Evolutionary conservation across 148 eudicot species (phyloP).

Genomic region (Polygonum maritimum): DNA sequence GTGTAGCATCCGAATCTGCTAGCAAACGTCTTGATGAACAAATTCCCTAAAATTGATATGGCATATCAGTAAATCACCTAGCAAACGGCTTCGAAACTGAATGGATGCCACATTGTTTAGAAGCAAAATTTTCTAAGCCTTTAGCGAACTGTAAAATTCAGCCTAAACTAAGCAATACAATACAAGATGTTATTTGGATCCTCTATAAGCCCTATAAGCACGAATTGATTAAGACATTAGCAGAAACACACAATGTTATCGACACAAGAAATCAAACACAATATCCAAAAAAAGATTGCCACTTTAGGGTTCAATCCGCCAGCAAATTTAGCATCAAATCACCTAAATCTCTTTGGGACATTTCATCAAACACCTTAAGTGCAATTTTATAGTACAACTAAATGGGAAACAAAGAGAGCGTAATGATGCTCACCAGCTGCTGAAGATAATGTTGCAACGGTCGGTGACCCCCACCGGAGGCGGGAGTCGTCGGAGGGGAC

Average conservation of each 20-base stretch:
- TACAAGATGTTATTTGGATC: background rate
- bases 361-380: no score
- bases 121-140: background rate
- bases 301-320: no score
- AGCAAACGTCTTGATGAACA: constrained; percentile 53
- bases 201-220: background rate
- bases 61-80: background rate
- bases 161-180: no score
- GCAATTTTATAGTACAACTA: background rate
- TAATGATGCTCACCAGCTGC: constrained; percentile 43
- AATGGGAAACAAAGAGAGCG: background rate
- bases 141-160: no score
- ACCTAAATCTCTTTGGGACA: no score
- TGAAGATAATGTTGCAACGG: constrained; percentile 57
- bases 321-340: no score
- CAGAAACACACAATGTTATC: background rate
- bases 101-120: background rate
- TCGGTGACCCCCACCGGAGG: constrained; percentile 7
- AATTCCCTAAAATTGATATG: constrained; percentile 34
- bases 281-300: background rate
- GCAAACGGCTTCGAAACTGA: background rate
- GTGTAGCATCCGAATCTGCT: constrained; percentile 54
- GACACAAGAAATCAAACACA: background rate
- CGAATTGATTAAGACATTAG: background rate
- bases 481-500: background rate